A percentile compares a stretch with the other conserved stretches of the same genome.
phyloP scores from a whole-genome alignment of 352 stramenopile genomes.

The Nothophytophthora sp. region DNA sequence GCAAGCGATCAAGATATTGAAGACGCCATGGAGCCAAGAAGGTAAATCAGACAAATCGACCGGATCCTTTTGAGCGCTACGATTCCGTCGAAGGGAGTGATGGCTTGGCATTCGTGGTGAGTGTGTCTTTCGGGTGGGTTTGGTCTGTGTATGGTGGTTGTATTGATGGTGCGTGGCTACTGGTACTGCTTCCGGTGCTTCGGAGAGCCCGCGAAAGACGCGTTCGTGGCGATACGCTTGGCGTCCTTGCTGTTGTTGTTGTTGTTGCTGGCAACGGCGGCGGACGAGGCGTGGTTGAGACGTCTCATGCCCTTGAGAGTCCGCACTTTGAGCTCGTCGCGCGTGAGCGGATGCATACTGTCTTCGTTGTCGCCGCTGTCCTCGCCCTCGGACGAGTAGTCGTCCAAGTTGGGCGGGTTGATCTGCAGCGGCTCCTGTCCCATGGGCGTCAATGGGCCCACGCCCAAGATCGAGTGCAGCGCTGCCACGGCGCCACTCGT shows the following conservation, averaged over 20 bases:
- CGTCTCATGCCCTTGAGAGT: constrained; percentile 85
- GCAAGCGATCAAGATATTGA: too few relatives aligned
- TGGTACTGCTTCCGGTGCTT: constrained; percentile 22
- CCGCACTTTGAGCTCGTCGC: constrained; percentile 91
- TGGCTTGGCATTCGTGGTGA: too few relatives aligned
- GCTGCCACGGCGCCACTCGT: constrained; percentile 23
- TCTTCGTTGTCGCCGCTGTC: constrained; percentile 89
- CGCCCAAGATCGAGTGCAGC: constrained; percentile 76
- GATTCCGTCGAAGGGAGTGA: too few relatives aligned
- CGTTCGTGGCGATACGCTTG: constrained; percentile 15
- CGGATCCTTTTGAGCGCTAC: too few relatives aligned
- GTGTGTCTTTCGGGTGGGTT: too few relatives aligned
- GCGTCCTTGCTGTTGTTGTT: constrained; percentile 19
- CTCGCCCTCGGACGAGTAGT: constrained; percentile 93
- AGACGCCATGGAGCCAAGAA: too few relatives aligned
- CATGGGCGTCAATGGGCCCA: constrained; percentile 88
- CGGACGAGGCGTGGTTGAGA: constrained; percentile 45
- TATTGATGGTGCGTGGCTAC: not conserved
- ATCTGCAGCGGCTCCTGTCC: constrained; percentile 91
- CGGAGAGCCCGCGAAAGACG: constrained; percentile 9
- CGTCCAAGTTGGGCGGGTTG: constrained; percentile 93
- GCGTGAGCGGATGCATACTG: constrained; percentile 87
- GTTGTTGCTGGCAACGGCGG: constrained; percentile 5
- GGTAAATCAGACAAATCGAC: too few relatives aligned
- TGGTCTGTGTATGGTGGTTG: too few relatives aligned